Evolutionary conservation across 2,329 filamentous ascomycete species (phyloP).

Genomic region (Macrophomina pseudophaseolina): DNA sequence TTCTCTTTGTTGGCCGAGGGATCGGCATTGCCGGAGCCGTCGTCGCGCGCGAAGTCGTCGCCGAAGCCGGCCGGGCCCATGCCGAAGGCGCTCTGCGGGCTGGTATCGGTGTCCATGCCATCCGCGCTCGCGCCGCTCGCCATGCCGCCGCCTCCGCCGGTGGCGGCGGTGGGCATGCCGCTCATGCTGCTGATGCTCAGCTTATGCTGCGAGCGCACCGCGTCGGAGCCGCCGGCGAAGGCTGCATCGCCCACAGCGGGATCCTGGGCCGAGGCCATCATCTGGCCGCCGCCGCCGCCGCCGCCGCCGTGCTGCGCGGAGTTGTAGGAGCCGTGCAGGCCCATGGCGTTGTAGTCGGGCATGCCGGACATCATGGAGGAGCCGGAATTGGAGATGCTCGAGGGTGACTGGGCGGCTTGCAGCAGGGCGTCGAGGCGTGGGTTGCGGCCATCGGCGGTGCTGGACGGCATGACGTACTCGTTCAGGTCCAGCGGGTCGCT

Average conservation of each 20-base stretch:
- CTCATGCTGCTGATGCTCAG: constrained; percentile 37
- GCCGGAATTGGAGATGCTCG: constrained; percentile 33
- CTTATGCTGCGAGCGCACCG: constrained; percentile 22
- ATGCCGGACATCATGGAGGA: constrained; percentile 28
- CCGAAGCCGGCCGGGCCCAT: constrained; percentile 39
- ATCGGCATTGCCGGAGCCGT: constrained; percentile 31
- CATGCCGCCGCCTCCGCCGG: constrained; percentile 7
- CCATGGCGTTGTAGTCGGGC: constrained; percentile 10
- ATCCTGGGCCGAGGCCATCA: constrained; percentile 2
- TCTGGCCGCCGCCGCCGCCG: neutral
- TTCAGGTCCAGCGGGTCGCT: constrained; percentile 42
- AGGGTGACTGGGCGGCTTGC: constrained; percentile 29
- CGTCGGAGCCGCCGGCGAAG: constrained; percentile 33
- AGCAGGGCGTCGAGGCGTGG: constrained; percentile 30
- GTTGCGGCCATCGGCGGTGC: constrained; percentile 33
- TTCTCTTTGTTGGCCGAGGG: neutral
- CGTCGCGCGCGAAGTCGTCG: constrained; percentile 33
- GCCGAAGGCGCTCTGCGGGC: constrained; percentile 38
- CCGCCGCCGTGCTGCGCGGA: neutral
- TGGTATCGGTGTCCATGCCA: constrained; percentile 39
- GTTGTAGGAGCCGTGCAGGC: constrained; percentile 6
- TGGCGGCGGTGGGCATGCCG: neutral
- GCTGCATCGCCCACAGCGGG: neutral
- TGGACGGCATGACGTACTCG: constrained; percentile 39
- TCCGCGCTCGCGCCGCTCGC: constrained; percentile 34